These are phyloP conservation scores for Leccinum fuscescens DNA, from an alignment of 1,284 basidiomycete genomes.

Conservation along the genomic window DNA sequence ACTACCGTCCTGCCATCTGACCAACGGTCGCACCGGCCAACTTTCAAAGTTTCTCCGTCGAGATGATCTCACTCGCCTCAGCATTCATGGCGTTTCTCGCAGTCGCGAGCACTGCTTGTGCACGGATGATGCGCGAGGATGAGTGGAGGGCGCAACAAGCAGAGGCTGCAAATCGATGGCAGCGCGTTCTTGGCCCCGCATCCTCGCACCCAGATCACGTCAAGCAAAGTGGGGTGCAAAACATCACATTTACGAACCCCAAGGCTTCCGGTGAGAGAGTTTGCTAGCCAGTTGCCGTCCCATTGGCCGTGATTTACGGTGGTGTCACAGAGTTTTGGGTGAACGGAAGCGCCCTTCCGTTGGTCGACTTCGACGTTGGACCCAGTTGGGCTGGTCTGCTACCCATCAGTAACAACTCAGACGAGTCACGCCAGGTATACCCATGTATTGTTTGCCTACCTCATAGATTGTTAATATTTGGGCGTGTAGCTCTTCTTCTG, in stretches of 20 bases:
- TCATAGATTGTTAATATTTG: slow-evolving; percentile 55
- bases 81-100: neutral
- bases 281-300: slow-evolving; percentile 31
- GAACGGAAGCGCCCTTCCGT: slow-evolving; percentile 67
- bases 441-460: slow-evolving; percentile 44
- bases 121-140: neutral
- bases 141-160: slow-evolving; percentile 17
- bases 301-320: neutral
- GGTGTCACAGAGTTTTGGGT: slow-evolving; percentile 62
- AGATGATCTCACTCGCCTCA: neutral
- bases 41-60: neutral
- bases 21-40: neutral
- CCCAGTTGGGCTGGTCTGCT: slow-evolving; percentile 60
- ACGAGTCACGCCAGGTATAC: slow-evolving; percentile 65
- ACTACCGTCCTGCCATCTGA: neutral
- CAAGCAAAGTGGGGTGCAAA: slow-evolving; percentile 40
- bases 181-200: slow-evolving; percentile 20
- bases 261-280: slow-evolving; percentile 55
- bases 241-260: slow-evolving; percentile 71
- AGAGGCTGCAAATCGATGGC: slow-evolving; percentile 41
- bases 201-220: neutral
- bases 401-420: slow-evolving; percentile 58
- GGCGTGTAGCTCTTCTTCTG: slow-evolving; percentile 73
- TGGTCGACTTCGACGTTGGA: slow-evolving; percentile 66
- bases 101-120: neutral